These are phyloP conservation scores for Tripterygium wilfordii DNA, from an alignment of 177 flowering plant genomes.

Conservation along the genomic window DNA sequence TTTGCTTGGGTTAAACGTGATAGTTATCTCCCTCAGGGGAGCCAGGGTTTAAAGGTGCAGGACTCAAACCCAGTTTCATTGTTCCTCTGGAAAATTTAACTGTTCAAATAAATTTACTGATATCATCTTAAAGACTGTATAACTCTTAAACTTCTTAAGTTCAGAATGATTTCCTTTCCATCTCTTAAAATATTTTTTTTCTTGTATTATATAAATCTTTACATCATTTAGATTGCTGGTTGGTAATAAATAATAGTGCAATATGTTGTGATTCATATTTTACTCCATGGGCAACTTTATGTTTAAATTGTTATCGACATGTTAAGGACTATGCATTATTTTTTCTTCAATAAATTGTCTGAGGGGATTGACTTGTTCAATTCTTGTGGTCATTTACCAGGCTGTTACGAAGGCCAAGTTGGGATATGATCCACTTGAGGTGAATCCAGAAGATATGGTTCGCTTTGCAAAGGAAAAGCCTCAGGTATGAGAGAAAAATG, in stretches of 20 bases:
- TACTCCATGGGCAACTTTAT: not conserved
- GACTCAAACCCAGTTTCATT: not conserved
- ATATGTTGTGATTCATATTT: too few relatives aligned
- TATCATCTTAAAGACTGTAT: too few relatives aligned
- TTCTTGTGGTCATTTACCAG: constrained; percentile 26
- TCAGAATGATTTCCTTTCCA: too few relatives aligned
- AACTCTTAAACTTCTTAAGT: too few relatives aligned
- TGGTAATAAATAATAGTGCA: too few relatives aligned
- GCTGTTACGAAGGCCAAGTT: constrained; percentile 97
- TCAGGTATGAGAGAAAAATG: constrained; percentile 48
- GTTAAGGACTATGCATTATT: too few relatives aligned
- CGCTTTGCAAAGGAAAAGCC: constrained; percentile 89
- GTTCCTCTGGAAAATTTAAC: too few relatives aligned
- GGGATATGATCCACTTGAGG: constrained; percentile 98
- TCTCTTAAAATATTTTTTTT: too few relatives aligned
- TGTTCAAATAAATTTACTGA: too few relatives aligned
- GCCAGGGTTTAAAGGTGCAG: constrained; percentile 91
- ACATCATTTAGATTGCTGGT: too few relatives aligned
- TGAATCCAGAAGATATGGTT: constrained; percentile 99
- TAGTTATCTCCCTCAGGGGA: constrained; percentile 99
- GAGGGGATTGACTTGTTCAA: not conserved
- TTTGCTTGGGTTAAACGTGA: constrained; percentile 99
- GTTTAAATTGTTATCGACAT: not conserved
- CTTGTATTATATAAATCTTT: too few relatives aligned
- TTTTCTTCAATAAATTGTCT: not conserved